Conservation (phyloP, 1,284 basidiomycete genomes). For the Tylopilus orsonianus region DNA sequence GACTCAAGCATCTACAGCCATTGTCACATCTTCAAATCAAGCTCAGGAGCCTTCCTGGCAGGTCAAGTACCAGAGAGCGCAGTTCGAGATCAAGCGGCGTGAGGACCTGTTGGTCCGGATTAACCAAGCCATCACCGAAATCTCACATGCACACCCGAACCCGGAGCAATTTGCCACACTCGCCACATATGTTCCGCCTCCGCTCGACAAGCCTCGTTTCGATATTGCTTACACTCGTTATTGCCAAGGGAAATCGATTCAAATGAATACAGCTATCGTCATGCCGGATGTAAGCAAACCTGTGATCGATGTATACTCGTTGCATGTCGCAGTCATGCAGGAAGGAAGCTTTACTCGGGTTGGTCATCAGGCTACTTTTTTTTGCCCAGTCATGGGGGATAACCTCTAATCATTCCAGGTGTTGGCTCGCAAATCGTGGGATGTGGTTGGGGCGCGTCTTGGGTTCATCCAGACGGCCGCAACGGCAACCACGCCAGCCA, state of each 20-base stretch:
- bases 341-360: slow-evolving; percentile 34
- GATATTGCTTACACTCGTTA: slow-evolving; percentile 33
- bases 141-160: slow-evolving; percentile 14
- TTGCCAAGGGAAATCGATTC: slow-evolving; percentile 31
- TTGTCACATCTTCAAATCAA: slow-evolving; percentile 5
- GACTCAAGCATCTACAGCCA: neutral
- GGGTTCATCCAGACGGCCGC: slow-evolving; percentile 27
- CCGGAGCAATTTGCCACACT: slow-evolving; percentile 32
- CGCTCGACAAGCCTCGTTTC: slow-evolving; percentile 33
- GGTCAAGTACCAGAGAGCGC: slow-evolving; percentile 26
- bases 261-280: slow-evolving; percentile 28
- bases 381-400: slow-evolving; percentile 2
- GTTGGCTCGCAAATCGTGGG: slow-evolving; percentile 29
- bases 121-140: slow-evolving; percentile 31
- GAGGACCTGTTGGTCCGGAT: slow-evolving; percentile 31
- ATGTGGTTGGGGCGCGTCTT: slow-evolving; percentile 31
- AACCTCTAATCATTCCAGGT: slow-evolving; percentile 21
- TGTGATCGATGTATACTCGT: slow-evolving; percentile 31
- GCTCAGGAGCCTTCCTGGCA: slow-evolving; percentile 25
- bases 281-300: slow-evolving; percentile 32
- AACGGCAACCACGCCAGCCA: slow-evolving; percentile 25
- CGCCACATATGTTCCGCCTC: slow-evolving; percentile 31
- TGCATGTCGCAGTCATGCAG: slow-evolving; percentile 36
- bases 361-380: slow-evolving; percentile 13
- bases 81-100: slow-evolving; percentile 35